phyloP scores from a whole-genome alignment of 148 eudicot genomes.

The Polygonum aviculare region DNA sequence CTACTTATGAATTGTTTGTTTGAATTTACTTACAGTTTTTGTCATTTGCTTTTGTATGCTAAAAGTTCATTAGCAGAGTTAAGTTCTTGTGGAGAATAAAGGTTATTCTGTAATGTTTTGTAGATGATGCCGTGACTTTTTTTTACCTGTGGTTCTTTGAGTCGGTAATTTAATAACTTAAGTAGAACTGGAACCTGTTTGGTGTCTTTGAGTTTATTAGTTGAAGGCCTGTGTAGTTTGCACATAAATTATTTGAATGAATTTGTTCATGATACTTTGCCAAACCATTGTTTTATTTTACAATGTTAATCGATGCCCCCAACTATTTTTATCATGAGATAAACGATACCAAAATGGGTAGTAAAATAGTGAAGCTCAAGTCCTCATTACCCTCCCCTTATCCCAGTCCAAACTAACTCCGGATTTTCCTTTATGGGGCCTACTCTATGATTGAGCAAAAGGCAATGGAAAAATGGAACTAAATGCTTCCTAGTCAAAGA shows the following conservation, averaged over 20 bases:
- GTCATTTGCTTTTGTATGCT: not conserved
- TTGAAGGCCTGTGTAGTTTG: constrained; percentile 3
- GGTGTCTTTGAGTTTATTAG: not conserved
- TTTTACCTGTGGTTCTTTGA: not conserved
- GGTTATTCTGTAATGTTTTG: not conserved
- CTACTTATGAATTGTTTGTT: not conserved
- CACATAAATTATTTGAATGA: not conserved
- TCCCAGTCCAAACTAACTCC: not conserved
- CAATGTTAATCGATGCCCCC: not conserved
- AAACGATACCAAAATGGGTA: not conserved
- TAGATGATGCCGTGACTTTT: not conserved
- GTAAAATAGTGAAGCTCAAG: not conserved
- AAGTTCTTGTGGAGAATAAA: not conserved
- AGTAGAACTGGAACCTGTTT: not conserved
- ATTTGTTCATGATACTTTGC: not conserved
- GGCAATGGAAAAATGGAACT: not conserved
- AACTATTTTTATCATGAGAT: not conserved
- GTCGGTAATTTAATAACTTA: not conserved
- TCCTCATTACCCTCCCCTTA: not conserved
- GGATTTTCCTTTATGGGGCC: not conserved
- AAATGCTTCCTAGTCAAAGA: not conserved
- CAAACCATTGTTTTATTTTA: not conserved
- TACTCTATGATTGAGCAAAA: not conserved
- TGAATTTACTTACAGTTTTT: not conserved
- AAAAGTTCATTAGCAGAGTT: not conserved